phyloP scores from a whole-genome alignment of 2,329 filamentous ascomycete species.

The Diaporthe sp. region DNA sequence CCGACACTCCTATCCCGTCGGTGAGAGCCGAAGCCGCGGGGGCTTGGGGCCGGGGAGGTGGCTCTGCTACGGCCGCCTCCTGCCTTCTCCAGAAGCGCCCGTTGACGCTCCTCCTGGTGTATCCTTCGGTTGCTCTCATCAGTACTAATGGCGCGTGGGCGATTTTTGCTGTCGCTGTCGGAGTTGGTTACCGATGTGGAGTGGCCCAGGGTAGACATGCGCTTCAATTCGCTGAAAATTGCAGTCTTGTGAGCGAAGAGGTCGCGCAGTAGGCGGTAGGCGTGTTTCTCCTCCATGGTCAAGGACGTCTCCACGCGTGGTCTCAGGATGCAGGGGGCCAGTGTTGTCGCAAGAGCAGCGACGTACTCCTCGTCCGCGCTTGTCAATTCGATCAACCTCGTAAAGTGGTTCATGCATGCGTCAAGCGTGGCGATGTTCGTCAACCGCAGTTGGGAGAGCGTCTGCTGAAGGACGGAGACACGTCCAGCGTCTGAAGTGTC shows the following conservation, averaged over 20 bases:
- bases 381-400: slow-evolving; percentile 94
- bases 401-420: slow-evolving; percentile 98
- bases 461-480: slow-evolving; percentile 93
- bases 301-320: slow-evolving; percentile 90
- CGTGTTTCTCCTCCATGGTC: slow-evolving; percentile 95
- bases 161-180: slow-evolving; percentile 56
- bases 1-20: slow-evolving; percentile 85
- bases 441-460: slow-evolving; percentile 91
- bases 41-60: slow-evolving; percentile 78
- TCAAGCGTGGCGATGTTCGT: slow-evolving; percentile 99
- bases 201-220: slow-evolving; percentile 80
- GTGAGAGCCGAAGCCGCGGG: slow-evolving; percentile 65
- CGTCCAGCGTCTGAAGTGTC: slow-evolving; percentile 80
- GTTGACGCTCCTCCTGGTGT: slow-evolving; percentile 93
- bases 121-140: slow-evolving; percentile 96
- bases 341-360: slow-evolving; percentile 76
- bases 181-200: slow-evolving; percentile 66
- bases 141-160: slow-evolving; percentile 90
- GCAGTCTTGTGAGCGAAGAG: slow-evolving; percentile 94
- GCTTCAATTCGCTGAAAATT: slow-evolving; percentile 96
- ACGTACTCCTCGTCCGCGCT: slow-evolving; percentile 94
- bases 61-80: slow-evolving; percentile 78
- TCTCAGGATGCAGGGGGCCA: slow-evolving; percentile 90
- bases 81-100: slow-evolving; percentile 80
- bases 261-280: slow-evolving; percentile 90